Evolutionary conservation across 2,329 filamentous ascomycete species (phyloP).

Genomic region (Aquanectria penicillioides): DNA sequence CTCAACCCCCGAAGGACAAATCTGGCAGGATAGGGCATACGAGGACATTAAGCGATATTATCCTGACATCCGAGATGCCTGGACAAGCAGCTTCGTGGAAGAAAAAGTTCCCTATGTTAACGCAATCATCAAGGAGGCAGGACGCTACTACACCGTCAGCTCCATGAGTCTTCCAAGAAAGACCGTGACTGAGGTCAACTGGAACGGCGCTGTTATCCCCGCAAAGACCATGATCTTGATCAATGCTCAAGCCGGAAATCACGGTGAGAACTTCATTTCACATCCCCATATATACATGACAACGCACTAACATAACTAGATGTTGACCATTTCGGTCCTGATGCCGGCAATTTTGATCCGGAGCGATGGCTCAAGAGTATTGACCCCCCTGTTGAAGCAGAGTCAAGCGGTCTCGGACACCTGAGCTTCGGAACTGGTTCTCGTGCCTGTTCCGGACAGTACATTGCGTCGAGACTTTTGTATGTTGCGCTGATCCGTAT

Average conservation of each 20-base stretch:
- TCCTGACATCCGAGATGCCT: conserved; percentile 56
- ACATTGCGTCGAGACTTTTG: conserved; percentile 60
- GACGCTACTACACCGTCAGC: conserved; percentile 62
- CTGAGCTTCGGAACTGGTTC: conserved; percentile 63
- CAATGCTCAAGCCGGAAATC: conserved; percentile 65
- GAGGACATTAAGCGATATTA: conserved; percentile 61
- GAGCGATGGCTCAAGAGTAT: conserved; percentile 57
- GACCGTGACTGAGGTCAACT: conserved; percentile 59
- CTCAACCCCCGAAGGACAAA: conserved; percentile 57
- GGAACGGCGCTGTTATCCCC: conserved; percentile 62
- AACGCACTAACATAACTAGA: conserved; percentile 45
- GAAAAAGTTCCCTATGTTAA: conserved; percentile 60
- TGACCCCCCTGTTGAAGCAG: conserved; percentile 46
- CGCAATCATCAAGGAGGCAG: conserved; percentile 62
- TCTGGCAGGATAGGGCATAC: conserved; percentile 62
- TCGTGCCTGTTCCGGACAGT: conserved; percentile 61
- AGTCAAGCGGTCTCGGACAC: conserved; percentile 48
- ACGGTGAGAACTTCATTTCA: conserved; percentile 47
- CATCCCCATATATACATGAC: background rate
- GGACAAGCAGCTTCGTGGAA: conserved; percentile 54
- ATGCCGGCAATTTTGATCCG: conserved; percentile 58
- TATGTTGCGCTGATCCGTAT: conserved; percentile 61
- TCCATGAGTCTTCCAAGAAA: conserved; percentile 63
- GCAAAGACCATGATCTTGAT: conserved; percentile 64
- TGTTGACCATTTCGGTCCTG: conserved; percentile 57